Evolutionary conservation across 2,329 filamentous ascomycete species (phyloP).

Genomic region (Fusarium subglutinans): DNA sequence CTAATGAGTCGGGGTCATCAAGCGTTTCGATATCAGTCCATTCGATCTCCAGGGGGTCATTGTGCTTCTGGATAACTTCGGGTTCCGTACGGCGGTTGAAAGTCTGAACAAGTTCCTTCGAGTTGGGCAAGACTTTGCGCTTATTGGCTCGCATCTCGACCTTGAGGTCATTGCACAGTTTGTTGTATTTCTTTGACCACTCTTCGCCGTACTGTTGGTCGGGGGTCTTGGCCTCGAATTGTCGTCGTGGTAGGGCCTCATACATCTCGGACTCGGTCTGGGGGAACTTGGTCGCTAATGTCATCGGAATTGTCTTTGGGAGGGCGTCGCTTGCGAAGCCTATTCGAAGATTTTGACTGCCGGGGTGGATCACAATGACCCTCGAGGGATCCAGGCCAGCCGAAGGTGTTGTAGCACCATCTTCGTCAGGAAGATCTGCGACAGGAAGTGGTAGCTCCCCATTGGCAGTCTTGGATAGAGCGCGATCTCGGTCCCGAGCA

Average conservation of each 20-base stretch:
- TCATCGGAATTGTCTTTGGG: slow-evolving; percentile 93
- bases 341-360: slow-evolving; percentile 94
- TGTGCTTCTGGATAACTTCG: slow-evolving; percentile 91
- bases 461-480: slow-evolving; percentile 78
- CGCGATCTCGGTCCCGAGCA: slow-evolving; percentile 87
- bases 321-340: slow-evolving; percentile 95
- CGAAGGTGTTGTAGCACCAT: slow-evolving; percentile 62
- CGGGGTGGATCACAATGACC: slow-evolving; percentile 93
- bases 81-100: slow-evolving; percentile 87
- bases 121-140: slow-evolving; percentile 94
- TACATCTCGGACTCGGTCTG: slow-evolving; percentile 86
- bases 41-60: slow-evolving; percentile 91
- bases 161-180: slow-evolving; percentile 88
- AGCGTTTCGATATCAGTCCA: slow-evolving; percentile 85
- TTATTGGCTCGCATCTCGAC: slow-evolving; percentile 92
- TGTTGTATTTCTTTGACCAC: slow-evolving; percentile 76
- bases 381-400: slow-evolving; percentile 81
- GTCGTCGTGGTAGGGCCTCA: slow-evolving; percentile 78
- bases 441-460: slow-evolving; percentile 70
- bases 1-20: slow-evolving; percentile 69
- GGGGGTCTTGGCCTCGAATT: slow-evolving; percentile 66
- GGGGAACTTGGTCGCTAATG: slow-evolving; percentile 81
- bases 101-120: slow-evolving; percentile 93
- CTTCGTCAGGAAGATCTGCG: slow-evolving; percentile 67
- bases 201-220: slow-evolving; percentile 92